Conservation (phyloP, 495 filamentous ascomycete genomes). For the Mycothermus thermophilus region DNA sequence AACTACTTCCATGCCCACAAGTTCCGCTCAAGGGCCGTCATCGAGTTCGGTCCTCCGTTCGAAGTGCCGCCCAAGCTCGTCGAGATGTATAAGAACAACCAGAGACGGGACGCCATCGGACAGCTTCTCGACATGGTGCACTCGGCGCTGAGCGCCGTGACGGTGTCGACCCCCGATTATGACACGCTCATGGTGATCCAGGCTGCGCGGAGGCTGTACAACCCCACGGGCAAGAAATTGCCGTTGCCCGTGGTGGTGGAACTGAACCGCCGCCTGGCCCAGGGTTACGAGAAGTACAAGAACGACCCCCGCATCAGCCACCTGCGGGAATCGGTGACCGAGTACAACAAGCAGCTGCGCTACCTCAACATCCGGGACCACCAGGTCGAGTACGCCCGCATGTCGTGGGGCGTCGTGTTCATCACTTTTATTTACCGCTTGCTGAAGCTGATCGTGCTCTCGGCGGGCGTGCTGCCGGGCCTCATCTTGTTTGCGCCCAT, state of each 20-base stretch:
- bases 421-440: conserved; percentile 68
- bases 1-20: conserved; percentile 99
- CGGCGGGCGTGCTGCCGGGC: conserved; percentile 74
- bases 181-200: conserved; percentile 97
- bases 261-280: conserved; percentile 82
- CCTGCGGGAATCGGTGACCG: conserved; percentile 62
- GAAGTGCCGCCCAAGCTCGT: conserved; percentile 72
- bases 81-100: conserved; percentile 66
- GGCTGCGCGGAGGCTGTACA: conserved; percentile 86
- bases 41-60: conserved; percentile 86
- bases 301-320: conserved; percentile 73
- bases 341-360: conserved; percentile 80
- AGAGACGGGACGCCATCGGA: conserved; percentile 72
- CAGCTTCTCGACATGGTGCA: conserved; percentile 75
- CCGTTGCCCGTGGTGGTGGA: conserved; percentile 91
- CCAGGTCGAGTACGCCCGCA: conserved; percentile 84
- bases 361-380: conserved; percentile 83
- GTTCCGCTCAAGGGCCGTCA: conserved; percentile 89
- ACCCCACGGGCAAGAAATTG: conserved; percentile 83
- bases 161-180: conserved; percentile 86
- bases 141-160: conserved; percentile 71
- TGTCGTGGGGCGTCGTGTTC: conserved; percentile 61
- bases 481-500: conserved; percentile 79
- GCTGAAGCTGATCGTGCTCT: conserved; percentile 57
- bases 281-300: conserved; percentile 87